Base-by-base conservation (phyloP, 352 stramenopile species). In the Phytophthora cactorum region DNA sequence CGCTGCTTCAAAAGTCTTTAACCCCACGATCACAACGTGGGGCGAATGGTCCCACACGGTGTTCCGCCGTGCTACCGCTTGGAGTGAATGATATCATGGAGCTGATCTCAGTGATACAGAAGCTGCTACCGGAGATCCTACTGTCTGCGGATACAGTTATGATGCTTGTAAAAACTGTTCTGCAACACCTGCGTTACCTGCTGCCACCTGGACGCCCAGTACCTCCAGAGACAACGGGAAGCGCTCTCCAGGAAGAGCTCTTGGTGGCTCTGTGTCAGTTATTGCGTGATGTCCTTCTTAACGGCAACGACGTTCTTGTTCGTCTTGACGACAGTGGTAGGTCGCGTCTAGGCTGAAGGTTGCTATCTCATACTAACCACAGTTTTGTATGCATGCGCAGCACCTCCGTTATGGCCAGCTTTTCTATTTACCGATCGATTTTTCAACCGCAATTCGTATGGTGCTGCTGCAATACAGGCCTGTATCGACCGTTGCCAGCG, bases 251-350 rank as follows among this genome's bases (percentile, higher is more conserved):
- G 46, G 86, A 95, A 77, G 82, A 92, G n/a, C 60, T 95, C 15
- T 55, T 92, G 1, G 59, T 84, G 28, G 69, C 86, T 14, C 52
- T 95, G 10, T 93, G 85, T 22, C 84, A 95, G 51, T 71, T 95
- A 61, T 66, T 96, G 52, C 86, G 88, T 6, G 81, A 90, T 58
- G 65, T 93, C 8, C 47, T 96, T 36, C 66, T 92, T 25, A 88
- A 88, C 51, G 78, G 76, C 27, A 77, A 79, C 34, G 86, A 96
- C 39, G 74, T 91, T 9, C 75, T 96, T 3, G 86, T 96, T 52
- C 86, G 85, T 34, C 74, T 96, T 12, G 81, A 92, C 38, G 86
- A 96, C n/a, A 86, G 89, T 56, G 82, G 88, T 96, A 76, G 44
- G 80, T 58, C 41, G 28, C 14, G 31, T 38, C 10, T 36, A n/a